Evolutionary conservation across 202 grass and related monocot genomes (phyloP).

Genomic region (Carex sylvatica): DNA sequence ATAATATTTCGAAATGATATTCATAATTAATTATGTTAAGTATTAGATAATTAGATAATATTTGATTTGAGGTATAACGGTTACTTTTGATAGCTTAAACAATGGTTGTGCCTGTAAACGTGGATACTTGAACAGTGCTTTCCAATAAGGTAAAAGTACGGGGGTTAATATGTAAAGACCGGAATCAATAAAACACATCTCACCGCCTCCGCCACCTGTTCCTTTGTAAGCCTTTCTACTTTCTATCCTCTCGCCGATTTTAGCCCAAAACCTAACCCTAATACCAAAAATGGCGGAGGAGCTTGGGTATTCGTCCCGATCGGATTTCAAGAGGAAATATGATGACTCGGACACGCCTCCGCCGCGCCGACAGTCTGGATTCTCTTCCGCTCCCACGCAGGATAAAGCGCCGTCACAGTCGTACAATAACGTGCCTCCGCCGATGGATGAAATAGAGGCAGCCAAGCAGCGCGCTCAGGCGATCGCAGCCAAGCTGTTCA

Average conservation of each 20-base stretch:
- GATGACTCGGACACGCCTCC: slow-evolving; percentile 53
- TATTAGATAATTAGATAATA: no score
- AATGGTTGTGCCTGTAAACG: no score
- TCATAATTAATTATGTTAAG: no score
- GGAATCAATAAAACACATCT: background rate
- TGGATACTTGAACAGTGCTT: background rate
- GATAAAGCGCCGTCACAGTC: slow-evolving; percentile 39
- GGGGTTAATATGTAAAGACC: background rate
- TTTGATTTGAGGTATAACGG: no score
- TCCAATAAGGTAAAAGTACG: background rate
- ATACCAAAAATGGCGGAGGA: slow-evolving; percentile 64
- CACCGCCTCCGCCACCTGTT: slow-evolving; percentile 3
- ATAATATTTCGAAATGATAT: no score
- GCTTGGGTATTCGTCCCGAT: slow-evolving; percentile 47
- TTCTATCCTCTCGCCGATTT: slow-evolving; percentile 14
- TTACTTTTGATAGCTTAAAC: no score
- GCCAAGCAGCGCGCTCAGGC: slow-evolving; percentile 97
- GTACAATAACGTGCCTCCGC: slow-evolving; percentile 85
- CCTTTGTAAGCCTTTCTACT: slow-evolving; percentile 10
- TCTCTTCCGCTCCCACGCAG: slow-evolving; percentile 64
- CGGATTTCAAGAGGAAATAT: slow-evolving; percentile 77
- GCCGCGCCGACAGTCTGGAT: slow-evolving; percentile 57
- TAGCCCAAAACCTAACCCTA: slow-evolving; percentile 47
- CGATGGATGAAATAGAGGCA: slow-evolving; percentile 81
- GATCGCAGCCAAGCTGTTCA: slow-evolving; percentile 88